Evolutionary conservation across 2,329 filamentous ascomycete species (phyloP).

Genomic region (Huntiella decipiens): DNA sequence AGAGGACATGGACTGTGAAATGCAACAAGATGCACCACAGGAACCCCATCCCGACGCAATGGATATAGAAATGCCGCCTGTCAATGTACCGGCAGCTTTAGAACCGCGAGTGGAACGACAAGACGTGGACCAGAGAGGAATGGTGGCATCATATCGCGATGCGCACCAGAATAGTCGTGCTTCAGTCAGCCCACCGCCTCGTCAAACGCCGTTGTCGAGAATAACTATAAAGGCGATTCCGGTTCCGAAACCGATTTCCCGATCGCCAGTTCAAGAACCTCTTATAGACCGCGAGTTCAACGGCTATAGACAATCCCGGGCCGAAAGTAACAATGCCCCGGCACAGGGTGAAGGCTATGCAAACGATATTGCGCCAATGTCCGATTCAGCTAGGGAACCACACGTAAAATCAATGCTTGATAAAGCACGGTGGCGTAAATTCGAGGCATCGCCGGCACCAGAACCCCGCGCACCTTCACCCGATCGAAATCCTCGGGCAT

Average conservation of each 20-base stretch:
- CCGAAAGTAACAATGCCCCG: background rate
- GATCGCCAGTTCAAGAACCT: background rate
- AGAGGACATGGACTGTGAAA: slow-evolving; percentile 34
- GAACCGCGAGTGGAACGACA: slow-evolving; percentile 24
- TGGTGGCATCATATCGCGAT: slow-evolving; percentile 25
- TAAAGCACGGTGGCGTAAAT: slow-evolving; percentile 2
- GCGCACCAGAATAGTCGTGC: slow-evolving; percentile 24
- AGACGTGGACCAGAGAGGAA: slow-evolving; percentile 14
- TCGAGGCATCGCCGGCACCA: slow-evolving; percentile 2
- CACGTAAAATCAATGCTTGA: slow-evolving; percentile 4
- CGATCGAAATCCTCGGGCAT: slow-evolving; percentile 35
- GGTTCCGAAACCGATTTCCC: background rate
- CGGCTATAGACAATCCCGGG: background rate
- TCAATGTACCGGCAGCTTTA: slow-evolving; percentile 20
- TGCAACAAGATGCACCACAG: background rate
- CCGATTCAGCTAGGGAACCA: slow-evolving; percentile 21
- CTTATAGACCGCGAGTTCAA: background rate
- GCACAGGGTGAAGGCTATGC: slow-evolving; percentile 55
- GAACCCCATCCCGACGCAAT: slow-evolving; percentile 14
- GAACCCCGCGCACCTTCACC: slow-evolving; percentile 23
- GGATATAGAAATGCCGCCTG: slow-evolving; percentile 20
- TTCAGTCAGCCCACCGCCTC: slow-evolving; percentile 37
- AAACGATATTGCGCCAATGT: slow-evolving; percentile 56
- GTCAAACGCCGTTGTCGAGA: slow-evolving; percentile 20
- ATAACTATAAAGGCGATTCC: too few relatives aligned